Conservation (phyloP, 2,329 filamentous ascomycete genomes). For the Pseudogymnoascus sp. region DNA sequence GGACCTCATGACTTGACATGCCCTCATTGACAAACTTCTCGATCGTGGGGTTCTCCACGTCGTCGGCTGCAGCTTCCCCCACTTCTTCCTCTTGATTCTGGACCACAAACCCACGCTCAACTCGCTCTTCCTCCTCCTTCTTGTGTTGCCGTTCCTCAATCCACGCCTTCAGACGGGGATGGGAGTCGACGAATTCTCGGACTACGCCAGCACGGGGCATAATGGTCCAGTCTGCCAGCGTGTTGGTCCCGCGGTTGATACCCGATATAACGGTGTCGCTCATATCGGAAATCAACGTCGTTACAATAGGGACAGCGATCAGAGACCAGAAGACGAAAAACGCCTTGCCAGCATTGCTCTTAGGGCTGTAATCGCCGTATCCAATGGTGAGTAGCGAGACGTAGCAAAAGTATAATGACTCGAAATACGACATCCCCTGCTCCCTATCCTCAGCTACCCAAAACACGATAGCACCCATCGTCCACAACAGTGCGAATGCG, state of each 20-base stretch:
- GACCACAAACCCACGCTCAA: conserved; percentile 29
- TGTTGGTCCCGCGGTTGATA: conserved; percentile 55
- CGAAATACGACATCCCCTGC: conserved; percentile 52
- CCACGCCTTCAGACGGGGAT: conserved; percentile 37
- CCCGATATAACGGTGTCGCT: conserved; percentile 55
- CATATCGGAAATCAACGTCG: conserved; percentile 56
- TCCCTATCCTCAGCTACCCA: conserved; percentile 48
- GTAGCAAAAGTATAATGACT: conserved; percentile 63
- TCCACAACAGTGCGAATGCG: conserved; percentile 57
- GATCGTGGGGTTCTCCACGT: conserved; percentile 11
- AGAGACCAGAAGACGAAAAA: conserved; percentile 67
- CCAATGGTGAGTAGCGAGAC: conserved; percentile 61
- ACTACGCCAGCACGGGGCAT: conserved; percentile 54
- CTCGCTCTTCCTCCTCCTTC: conserved; percentile 36
- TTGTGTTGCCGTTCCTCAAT: conserved; percentile 33
- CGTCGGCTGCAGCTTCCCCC: conserved; percentile 11
- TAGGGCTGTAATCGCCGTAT: conserved; percentile 59
- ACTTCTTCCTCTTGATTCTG: conserved; percentile 29
- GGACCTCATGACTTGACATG: conserved; percentile 35
- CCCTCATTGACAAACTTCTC: conserved; percentile 5
- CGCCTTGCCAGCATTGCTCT: conserved; percentile 56
- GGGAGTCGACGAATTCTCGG: conserved; percentile 39
- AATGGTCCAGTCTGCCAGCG: conserved; percentile 57
- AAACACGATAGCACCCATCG: conserved; percentile 57
- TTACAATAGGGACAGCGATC: conserved; percentile 63